Evolutionary conservation across 176 grass and related monocot genomes (phyloP).

Genomic region (Guadua angustifolia): DNA sequence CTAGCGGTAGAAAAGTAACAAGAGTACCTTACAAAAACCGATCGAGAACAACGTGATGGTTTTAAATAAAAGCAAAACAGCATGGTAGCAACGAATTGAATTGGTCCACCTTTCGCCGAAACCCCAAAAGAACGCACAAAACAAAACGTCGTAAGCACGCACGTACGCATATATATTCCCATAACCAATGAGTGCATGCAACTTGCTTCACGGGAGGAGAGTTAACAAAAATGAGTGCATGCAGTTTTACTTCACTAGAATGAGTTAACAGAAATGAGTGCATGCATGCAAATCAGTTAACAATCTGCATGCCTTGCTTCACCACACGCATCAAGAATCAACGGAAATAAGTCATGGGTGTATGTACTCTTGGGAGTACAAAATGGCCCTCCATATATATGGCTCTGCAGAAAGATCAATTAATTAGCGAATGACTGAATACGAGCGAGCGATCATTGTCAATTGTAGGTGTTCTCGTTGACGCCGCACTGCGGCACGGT

Average conservation of each 20-base stretch:
- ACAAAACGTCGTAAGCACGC: not conserved
- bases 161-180: too few relatives aligned
- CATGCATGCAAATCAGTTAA: too few relatives aligned
- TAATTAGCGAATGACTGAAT: not conserved
- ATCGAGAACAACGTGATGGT: not conserved
- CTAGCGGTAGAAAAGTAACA: not conserved
- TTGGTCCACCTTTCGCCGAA: not conserved
- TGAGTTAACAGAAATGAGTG: too few relatives aligned
- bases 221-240: too few relatives aligned
- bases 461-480: not conserved
- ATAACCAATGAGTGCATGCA: too few relatives aligned
- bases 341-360: too few relatives aligned
- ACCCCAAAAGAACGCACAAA: not conserved
- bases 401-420: not conserved
- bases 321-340: too few relatives aligned
- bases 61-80: not conserved
- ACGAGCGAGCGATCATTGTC: not conserved
- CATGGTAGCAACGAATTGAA: not conserved
- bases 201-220: too few relatives aligned
- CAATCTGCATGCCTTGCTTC: too few relatives aligned
- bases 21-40: not conserved
- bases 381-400: too few relatives aligned
- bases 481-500: conserved; percentile 53
- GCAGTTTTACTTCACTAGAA: too few relatives aligned
- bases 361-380: too few relatives aligned